These are phyloP conservation scores for Fusarium pilosicola DNA, from an alignment of 2,329 filamentous ascomycete species.

Conservation along the genomic window DNA sequence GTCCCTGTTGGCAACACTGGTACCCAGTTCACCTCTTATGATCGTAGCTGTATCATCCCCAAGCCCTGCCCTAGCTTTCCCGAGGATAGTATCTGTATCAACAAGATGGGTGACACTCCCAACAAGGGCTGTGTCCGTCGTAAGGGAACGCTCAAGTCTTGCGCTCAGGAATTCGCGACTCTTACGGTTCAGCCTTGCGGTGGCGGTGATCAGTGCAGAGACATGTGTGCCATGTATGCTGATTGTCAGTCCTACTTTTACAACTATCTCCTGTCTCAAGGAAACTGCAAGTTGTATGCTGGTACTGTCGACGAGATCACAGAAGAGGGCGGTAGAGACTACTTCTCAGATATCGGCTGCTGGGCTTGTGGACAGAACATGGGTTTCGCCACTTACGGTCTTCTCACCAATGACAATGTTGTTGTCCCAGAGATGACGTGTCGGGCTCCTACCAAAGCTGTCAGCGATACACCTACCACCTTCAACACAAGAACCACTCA, in stretches of 20 bases:
- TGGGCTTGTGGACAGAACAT: constrained; percentile 15
- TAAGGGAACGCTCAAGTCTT: constrained; percentile 6
- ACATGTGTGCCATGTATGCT: constrained; percentile 5
- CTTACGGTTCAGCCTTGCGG: not conserved
- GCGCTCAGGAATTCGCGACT: not conserved
- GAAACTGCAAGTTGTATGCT: not conserved
- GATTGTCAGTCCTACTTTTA: constrained; percentile 8
- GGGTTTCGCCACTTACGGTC: not conserved
- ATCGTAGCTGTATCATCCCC: constrained; percentile 2
- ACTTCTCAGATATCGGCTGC: constrained; percentile 6
- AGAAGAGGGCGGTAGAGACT: not conserved
- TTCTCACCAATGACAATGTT: not conserved
- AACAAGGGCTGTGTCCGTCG: not conserved
- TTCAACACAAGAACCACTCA: not conserved
- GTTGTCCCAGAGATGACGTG: not conserved
- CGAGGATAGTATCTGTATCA: not conserved
- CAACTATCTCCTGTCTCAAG: not conserved
- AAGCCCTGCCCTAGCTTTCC: not conserved
- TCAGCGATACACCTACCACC: not conserved
- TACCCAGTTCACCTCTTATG: not conserved
- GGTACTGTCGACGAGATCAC: not conserved
- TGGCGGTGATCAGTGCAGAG: not conserved
- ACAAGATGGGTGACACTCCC: constrained; percentile 1
- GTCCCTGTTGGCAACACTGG: not conserved
- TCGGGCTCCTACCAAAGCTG: not conserved